phyloP scores from a whole-genome alignment of 352 stramenopile species.

The Globisporangium rhizosaccharum region DNA sequence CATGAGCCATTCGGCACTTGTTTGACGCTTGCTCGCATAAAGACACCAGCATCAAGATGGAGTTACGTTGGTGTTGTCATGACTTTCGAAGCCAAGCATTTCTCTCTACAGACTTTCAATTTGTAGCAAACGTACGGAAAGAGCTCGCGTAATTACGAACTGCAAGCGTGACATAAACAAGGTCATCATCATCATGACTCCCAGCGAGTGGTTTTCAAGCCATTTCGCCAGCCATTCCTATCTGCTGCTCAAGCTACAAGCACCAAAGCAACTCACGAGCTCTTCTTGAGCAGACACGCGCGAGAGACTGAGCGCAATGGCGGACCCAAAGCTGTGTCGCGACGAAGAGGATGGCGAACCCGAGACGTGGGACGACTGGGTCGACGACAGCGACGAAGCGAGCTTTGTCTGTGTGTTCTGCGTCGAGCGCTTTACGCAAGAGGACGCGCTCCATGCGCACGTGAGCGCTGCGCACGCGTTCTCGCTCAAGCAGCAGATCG shows the following conservation, averaged over 20 bases:
- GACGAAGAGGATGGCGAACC: constrained; percentile 26
- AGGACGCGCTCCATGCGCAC: constrained; percentile 59
- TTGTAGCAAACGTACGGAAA: background rate
- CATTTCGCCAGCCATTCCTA: constrained; percentile 1
- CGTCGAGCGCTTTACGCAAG: constrained; percentile 29
- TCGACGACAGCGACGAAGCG: constrained; percentile 50
- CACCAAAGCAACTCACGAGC: background rate
- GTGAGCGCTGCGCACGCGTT: constrained; percentile 50
- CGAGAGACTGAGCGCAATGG: background rate
- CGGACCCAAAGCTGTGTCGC: constrained; percentile 13
- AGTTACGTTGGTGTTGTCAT: no score
- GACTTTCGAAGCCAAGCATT: no score
- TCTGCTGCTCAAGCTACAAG: no score
- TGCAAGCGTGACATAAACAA: background rate
- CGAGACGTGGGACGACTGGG: constrained; percentile 85
- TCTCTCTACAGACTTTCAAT: no score
- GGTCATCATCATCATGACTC: background rate
- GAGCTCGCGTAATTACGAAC: no score
- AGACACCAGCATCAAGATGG: background rate
- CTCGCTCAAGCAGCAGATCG: constrained; percentile 51
- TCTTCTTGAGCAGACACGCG: background rate
- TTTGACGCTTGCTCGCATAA: background rate
- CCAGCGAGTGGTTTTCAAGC: constrained; percentile 9
- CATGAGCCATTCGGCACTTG: no score
- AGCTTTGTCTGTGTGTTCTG: constrained; percentile 76